Evolutionary conservation across 306 rosid genomes (phyloP), one percentile per base, ranked within the genome.

Genomic region (Abrus pulchellus): DNA sequence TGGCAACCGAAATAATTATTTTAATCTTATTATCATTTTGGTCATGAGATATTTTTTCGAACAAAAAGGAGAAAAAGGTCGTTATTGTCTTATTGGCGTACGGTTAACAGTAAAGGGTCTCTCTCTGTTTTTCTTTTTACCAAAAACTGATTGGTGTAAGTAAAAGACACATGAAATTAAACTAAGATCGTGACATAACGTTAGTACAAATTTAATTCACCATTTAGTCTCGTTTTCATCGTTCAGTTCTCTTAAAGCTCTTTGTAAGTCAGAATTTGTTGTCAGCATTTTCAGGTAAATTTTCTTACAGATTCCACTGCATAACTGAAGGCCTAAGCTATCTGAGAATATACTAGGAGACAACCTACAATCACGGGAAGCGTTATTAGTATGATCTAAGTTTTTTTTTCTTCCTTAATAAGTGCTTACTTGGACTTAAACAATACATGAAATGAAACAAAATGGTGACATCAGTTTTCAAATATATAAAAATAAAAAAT

Each of bases 281-380:
- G 28, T 11, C 11, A 7, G 4, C 27, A 75, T 27, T 6, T 72
- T 71, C 63, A 32, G 33, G 11, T 61, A 59, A 45, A 20, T 44
- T 61, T 53, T 40, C 6, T 12, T 20, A 6, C 53, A 78, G 13
- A 78, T 56, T 69, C 71, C 34, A 74, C 62, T 9, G 20, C 65
- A 5, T 14, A 73, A 80, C 32, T 62, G 20, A 54, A 74, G 32
- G 69, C 63, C 80, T 75, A 70, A 55, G 55, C 27, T 29, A 45
- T 13, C 59, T 40, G 8, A 73, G 5, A 72, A 72, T 12, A 56
- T 56, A 27, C 33, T 55, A 49, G 50, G 55, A 65, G 44, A 59
- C 77, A 72, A 13, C 79, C 86, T 74, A 67, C 67, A 67, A 79
- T 83, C 87, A 83, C 77, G 83, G 56, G 38, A 34, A 57, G 36